Evolutionary conservation across 495 filamentous ascomycete species (phyloP), one percentile per base, ranked within the genome.

Genomic region (Penicillium salamii): DNA sequence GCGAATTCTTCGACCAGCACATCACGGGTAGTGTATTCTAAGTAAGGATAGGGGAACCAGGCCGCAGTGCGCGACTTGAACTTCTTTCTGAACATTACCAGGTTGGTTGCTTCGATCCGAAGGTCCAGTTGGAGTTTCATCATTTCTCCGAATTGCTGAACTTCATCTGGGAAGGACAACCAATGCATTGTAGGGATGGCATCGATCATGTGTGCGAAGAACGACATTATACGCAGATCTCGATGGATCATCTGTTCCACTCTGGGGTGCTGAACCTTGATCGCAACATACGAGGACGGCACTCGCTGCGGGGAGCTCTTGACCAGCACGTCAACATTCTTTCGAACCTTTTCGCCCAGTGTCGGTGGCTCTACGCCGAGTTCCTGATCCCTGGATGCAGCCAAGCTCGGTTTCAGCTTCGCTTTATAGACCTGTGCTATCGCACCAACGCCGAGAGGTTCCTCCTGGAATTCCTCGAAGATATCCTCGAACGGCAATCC

Each of bases 401-500:
- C 82, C 46, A 97, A 74, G 42, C 88, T 84, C 2, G 87, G 82
- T 54, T 91, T 95, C 23, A 99, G 68, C 63, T 89, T 97, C 2
- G 95, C 95, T 62, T 87, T 95, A 74, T 99, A 99, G 9, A 97
- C 95, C 66, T 99, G 95, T 13, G 95, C 95, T 61, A 99, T 97
- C 12, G 95, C 93, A 18, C 95, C 95, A 3, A 97, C 92, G 11
- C 95, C 95, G 2, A 99, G 70, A 0, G 95, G 93, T 45, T 81
- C 81, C 65, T 95, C 89, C 18, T 96, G 77, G 58, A 99, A 99
- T 62, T 97, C 95, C 21, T 96, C 91, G 55, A 99, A 99, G 21
- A 99, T 97, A 4, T 96, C 88, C 18, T 90, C 83, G 43, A 97
- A 96, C 2, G 69, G 65, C 29, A 86, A 70, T 2, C 87, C 88